Base-by-base conservation (phyloP, 2,329 filamentous ascomycete genomes). In the Microcera coccophila region DNA sequence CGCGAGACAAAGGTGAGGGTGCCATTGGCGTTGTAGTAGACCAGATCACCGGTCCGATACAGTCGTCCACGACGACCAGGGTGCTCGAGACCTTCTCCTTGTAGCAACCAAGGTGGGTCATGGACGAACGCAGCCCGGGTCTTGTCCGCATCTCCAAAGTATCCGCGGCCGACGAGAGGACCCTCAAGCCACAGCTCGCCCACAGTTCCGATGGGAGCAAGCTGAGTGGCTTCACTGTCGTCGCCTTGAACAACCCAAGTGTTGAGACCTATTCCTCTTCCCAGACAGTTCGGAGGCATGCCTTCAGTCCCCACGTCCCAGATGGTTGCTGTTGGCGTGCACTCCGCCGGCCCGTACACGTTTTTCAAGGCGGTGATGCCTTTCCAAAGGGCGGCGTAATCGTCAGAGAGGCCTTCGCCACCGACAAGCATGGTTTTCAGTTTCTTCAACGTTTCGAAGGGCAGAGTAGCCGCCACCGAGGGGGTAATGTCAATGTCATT, bases 41-140 rank as follows among this genome's bases (percentile, higher is more conserved):
- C 74, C 2, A 78, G 59, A 50, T 78, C 74, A 5, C 74, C 74
- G 2, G 74, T 75, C 44, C 69, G 70, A 51, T 74, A 78, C 5
- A 71, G 32, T 4, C 56, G 34, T 2, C 44, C 41, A 4, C n/a
- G 22, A 10, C 37, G 47, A 2, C 36, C n/a, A n/a, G n/a, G n/a
- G n/a, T n/a, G n/a, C n/a, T n/a, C n/a, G n/a, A n/a, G n/a, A n/a
- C n/a, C n/a, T n/a, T n/a, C n/a, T 1, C 44, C 39, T 4, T 24
- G 2, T 2, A 29, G 9, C 0, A 57, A 41, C 51, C 52, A 61
- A 0, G 66, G 63, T 21, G 68, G 63, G 19, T 62, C 54, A 15
- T 75, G 63, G 39, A 79, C 42, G 17, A 58, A 79, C 0, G 64
- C 61, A 16, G 65, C 66, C 2, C 59, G 54, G 0, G 75, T 79